Evolutionary conservation across 306 rosid genomes (phyloP).

Genomic region (Ormosia emarginata): DNA sequence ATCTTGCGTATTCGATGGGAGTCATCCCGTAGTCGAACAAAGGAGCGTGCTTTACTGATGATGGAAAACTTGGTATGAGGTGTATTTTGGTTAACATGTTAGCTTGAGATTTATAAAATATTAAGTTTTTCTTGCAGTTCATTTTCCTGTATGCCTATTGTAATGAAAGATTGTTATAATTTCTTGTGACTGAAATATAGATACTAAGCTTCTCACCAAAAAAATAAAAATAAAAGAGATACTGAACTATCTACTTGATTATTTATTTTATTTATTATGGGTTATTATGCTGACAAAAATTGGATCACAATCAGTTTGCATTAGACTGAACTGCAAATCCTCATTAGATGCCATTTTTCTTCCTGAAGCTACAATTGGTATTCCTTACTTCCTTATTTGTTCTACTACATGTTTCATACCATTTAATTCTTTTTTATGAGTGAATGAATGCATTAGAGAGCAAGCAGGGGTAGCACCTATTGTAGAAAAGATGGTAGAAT

Average conservation of each 20-base stretch:
- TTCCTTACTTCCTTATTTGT: background rate
- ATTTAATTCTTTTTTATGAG: background rate
- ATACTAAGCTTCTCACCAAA: background rate
- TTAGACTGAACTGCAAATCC: background rate
- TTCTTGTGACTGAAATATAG: constrained; percentile 7
- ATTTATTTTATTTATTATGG: background rate
- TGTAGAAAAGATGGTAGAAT: too few relatives aligned
- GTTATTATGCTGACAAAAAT: constrained; percentile 2
- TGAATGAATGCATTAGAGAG: background rate
- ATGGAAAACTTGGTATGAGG: constrained; percentile 84
- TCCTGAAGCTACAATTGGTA: background rate
- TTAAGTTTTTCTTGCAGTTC: background rate
- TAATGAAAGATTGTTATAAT: background rate
- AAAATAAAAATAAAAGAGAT: background rate
- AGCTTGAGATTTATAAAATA: background rate
- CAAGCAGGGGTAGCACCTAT: too few relatives aligned
- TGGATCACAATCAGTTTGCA: background rate
- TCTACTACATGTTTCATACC: background rate
- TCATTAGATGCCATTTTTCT: background rate
- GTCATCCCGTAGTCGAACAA: constrained; percentile 83
- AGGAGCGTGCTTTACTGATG: constrained; percentile 81
- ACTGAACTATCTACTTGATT: background rate
- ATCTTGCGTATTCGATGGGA: constrained; percentile 90
- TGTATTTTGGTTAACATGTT: constrained; percentile 6
- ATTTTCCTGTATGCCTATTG: background rate